Evolutionary conservation across 805 yeast species (phyloP).

Genomic region (Candida tibetensis): DNA sequence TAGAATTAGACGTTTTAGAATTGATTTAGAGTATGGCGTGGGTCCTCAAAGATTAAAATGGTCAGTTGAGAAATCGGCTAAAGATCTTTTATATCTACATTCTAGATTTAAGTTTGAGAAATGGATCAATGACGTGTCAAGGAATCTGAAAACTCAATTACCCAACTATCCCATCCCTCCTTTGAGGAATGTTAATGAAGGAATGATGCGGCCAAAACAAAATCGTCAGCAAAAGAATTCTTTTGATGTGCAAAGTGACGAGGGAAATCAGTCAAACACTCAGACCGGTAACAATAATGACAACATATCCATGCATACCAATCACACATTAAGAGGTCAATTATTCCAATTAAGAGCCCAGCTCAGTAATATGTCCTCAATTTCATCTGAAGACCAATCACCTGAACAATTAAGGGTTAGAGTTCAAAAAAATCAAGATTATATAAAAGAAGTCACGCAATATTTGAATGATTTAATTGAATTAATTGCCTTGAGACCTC

Average conservation of each 20-base stretch:
- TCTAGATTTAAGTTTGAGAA: slow-evolving; percentile 56
- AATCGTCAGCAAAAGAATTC: not conserved
- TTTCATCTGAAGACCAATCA: slow-evolving; percentile 19
- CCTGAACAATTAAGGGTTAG: slow-evolving; percentile 31
- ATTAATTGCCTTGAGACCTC: slow-evolving; percentile 67
- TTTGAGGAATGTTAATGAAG: slow-evolving; percentile 15
- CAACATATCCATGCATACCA: slow-evolving; percentile 16
- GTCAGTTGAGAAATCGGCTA: slow-evolving; percentile 70
- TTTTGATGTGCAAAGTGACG: not conserved
- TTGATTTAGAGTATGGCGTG: slow-evolving; percentile 89
- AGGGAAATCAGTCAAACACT: not conserved
- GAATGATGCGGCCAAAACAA: not conserved
- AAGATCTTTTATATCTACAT: slow-evolving; percentile 72
- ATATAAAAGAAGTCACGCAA: slow-evolving; percentile 51
- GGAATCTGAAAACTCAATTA: slow-evolving; percentile 35
- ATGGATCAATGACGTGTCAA: slow-evolving; percentile 32
- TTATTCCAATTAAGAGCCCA: slow-evolving; percentile 30
- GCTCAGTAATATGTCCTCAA: slow-evolving; percentile 24
- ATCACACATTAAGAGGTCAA: slow-evolving; percentile 21
- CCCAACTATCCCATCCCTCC: slow-evolving; percentile 48
- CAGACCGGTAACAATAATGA: slow-evolving; percentile 12
- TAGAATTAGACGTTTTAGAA: slow-evolving; percentile 47
- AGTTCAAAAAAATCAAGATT: slow-evolving; percentile 33
- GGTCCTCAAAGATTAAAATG: slow-evolving; percentile 77
- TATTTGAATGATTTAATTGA: slow-evolving; percentile 65